These are phyloP conservation scores for Psidium friedrichsthalianum DNA, from an alignment of 345 rosid species.

Conservation along the genomic window DNA sequence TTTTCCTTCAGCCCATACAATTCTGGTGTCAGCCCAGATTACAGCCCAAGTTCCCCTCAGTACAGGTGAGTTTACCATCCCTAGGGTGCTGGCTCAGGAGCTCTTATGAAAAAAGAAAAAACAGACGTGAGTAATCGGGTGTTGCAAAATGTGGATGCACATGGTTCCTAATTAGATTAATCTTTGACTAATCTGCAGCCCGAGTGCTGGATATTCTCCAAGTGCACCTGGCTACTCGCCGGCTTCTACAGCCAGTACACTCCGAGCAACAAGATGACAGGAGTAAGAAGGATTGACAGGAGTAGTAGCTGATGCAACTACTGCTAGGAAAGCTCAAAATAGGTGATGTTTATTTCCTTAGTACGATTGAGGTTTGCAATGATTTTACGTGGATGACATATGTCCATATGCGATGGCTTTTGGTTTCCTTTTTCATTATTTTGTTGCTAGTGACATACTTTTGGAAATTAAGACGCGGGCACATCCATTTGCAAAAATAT, in stretches of 20 bases:
- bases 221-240: slow-evolving; percentile 80
- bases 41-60: slow-evolving; percentile 58
- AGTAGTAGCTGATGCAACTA: slow-evolving; percentile 1
- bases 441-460: not conserved
- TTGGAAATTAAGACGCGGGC: not conserved
- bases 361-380: not conserved
- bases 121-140: not conserved
- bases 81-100: too few relatives aligned
- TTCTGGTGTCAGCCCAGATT: slow-evolving; percentile 65
- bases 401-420: not conserved
- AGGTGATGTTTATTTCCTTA: not conserved
- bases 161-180: not conserved
- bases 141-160: not conserved
- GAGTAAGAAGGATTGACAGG: slow-evolving; percentile 31
- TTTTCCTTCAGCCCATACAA: slow-evolving; percentile 49
- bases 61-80: slow-evolving; percentile 25
- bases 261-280: slow-evolving; percentile 38
- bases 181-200: slow-evolving; percentile 17
- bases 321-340: not conserved
- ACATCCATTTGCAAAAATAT: not conserved
- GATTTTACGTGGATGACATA: not conserved
- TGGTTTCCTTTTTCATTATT: not conserved
- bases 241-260: slow-evolving; percentile 70
- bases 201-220: slow-evolving; percentile 84
- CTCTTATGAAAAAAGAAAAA: too few relatives aligned